Conservation (phyloP, 148 eudicot genomes). For the Amaranthus palmeri region DNA sequence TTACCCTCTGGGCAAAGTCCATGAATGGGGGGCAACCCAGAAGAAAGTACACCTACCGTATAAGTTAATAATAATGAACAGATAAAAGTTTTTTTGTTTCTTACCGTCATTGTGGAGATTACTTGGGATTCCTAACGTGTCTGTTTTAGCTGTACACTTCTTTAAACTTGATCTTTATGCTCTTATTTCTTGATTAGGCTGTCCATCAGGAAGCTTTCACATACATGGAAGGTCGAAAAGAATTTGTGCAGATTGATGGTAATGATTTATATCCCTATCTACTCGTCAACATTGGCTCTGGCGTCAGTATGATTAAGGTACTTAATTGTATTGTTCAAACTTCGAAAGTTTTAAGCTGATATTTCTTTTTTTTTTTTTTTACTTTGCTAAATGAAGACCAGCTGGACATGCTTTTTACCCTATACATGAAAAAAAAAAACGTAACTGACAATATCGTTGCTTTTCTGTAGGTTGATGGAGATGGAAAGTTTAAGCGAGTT, state of each 20-base stretch:
- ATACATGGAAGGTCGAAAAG: conserved; percentile 61
- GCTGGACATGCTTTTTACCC: not conserved
- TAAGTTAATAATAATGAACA: not conserved
- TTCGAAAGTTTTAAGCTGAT: not conserved
- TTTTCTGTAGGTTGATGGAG: conserved; percentile 74
- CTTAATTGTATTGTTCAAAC: conserved; percentile 3
- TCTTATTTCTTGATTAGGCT: conserved; percentile 43
- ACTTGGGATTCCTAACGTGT: not conserved
- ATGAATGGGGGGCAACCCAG: no score
- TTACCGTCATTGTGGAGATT: not conserved
- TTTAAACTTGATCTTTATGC: not conserved
- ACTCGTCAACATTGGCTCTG: conserved; percentile 90
- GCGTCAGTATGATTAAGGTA: conserved; percentile 97
- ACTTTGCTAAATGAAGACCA: conserved; percentile 1
- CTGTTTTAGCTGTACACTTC: conserved; percentile 9
- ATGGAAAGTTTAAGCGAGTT: conserved; percentile 70
- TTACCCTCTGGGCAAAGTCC: no score
- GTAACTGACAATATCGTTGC: conserved; percentile 13
- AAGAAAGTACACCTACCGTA: no score
- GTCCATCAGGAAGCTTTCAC: conserved; percentile 76
- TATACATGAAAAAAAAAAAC: not conserved
- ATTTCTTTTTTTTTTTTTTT: not conserved
- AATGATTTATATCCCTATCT: conserved; percentile 83
- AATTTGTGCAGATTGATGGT: conserved; percentile 76
- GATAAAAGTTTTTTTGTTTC: not conserved